Evolutionary conservation across 306 rosid genomes (phyloP), one percentile per base, ranked within the genome.

Genomic region (Dryas octopetala): DNA sequence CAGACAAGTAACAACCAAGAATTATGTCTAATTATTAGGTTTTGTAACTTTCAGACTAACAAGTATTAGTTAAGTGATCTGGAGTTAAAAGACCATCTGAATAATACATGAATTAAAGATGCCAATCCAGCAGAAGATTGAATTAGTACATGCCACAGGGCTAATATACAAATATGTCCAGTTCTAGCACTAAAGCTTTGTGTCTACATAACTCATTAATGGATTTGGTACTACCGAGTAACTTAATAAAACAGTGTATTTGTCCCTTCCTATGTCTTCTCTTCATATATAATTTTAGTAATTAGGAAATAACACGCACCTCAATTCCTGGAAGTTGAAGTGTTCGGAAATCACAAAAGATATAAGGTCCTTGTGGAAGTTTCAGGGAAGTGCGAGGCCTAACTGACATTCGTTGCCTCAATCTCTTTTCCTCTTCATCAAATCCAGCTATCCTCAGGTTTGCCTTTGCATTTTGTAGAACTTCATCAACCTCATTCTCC

Each of bases 361-460:
- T 84, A 83, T 95, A 90, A 75, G 89, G 88, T 74, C 98, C 98
- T 83, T 91, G 88, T 19, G 97, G 97, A 74, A 91, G 98, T 83
- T 82, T 86, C 79, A 84, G 59, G 9, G 87, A 55, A 78, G 74
- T 69, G 57, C 28, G 78, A 60, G 88, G 85, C 80, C 85, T 84
- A 74, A 82, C 77, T 65, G 93, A 88, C 79, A 76, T 70, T 65
- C 90, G 83, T 87, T 90, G 97, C 81, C 89, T 92, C 78, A 87
- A 58, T 78, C 96, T 88, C 81, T 82, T 90, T 75, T 95, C 98
- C 87, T 90, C 98, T 12, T 91, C 93, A 70, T 88, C 91, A 77
- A 95, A 95, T 85, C 97, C 97, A 83, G 86, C 91, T 85, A 95
- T 87, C 83, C 97, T 92, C 71, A 85, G 83, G 82, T 95, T 87